Evolutionary conservation across 176 grass and related monocot species (phyloP), one percentile per base, ranked within the genome.

Genomic region (Eleusine coracana): DNA sequence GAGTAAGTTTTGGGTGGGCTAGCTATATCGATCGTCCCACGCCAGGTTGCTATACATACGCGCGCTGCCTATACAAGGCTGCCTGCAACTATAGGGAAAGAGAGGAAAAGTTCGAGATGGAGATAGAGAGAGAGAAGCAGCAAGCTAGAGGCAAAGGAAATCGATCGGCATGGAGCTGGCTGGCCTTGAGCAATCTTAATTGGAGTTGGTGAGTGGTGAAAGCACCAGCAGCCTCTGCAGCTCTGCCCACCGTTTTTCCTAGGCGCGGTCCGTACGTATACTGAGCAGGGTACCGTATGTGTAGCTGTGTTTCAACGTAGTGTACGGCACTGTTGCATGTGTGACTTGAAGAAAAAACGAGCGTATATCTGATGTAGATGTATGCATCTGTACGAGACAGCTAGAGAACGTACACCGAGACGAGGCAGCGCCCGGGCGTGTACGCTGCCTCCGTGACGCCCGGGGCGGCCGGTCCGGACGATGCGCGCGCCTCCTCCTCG

Each of bases 121-220:
- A 27, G 20, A 27, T 0, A 0, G 20, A 16, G 50, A 54, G 29
- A 54, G 9, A 25, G 15, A 20, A 64, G 13, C 23, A 45, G 61
- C 28, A 64, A 65, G 36, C 9, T 29, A 34, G 20, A 58, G 61
- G 49, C n/a, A 42, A 42, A 28, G 51, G 17, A 37, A 11, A 29
- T 63, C 25, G 60, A 3, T 1, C 2, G n/a, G 0, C n/a, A n/a
- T 2, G 23, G 59, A 63, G 60, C 60, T 63, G 60, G 60, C 60
- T 25, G 60, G 60, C 60, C 60, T 25, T 63, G 77, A 42, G 56
- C 39, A 41, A 86, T 78, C 79, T 86, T 90, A 90, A 90, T 90
- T 90, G 79, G 79, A 86, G 83, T 90, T 83, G 84, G 88, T 90
- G 88, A 83, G 83, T 39, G 67, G 60, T 90, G 88, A 86, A 67